Evolutionary conservation across 2,329 filamentous ascomycete genomes (phyloP).

Genomic region (Diplodia sapinea): DNA sequence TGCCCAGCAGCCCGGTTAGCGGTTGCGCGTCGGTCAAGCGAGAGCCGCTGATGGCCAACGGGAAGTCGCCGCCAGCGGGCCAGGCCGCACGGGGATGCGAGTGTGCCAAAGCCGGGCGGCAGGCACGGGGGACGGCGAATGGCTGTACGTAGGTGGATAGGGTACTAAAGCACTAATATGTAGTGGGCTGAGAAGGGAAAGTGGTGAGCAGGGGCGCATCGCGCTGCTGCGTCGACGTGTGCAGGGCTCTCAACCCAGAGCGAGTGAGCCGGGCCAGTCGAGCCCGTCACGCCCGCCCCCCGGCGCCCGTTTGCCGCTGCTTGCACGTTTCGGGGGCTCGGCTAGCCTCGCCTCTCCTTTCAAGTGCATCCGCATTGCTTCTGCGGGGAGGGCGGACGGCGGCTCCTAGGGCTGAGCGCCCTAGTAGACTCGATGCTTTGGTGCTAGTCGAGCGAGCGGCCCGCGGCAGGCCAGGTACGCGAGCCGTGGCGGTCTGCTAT

Average conservation of each 20-base stretch:
- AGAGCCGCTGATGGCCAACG: slow-evolving; percentile 7
- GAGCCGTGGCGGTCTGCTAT: slow-evolving; percentile 16
- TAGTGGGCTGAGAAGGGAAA: slow-evolving; percentile 28
- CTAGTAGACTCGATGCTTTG: slow-evolving; percentile 26
- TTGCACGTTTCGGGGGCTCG: slow-evolving; percentile 2
- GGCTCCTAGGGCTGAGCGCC: slow-evolving; percentile 23
- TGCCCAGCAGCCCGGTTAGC: slow-evolving; percentile 29
- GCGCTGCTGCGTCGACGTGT: slow-evolving; percentile 1
- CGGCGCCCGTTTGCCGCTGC: not conserved
- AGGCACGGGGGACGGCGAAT: slow-evolving; percentile 17
- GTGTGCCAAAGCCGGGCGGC: slow-evolving; percentile 21
- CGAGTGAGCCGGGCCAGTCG: not conserved
- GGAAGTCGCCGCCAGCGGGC: slow-evolving; percentile 16
- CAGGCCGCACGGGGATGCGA: slow-evolving; percentile 25
- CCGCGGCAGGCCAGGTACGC: slow-evolving; percentile 22
- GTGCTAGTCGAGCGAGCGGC: slow-evolving; percentile 19
- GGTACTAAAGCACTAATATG: slow-evolving; percentile 9
- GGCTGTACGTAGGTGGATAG: slow-evolving; percentile 23
- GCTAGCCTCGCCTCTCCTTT: not conserved
- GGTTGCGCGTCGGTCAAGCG: slow-evolving; percentile 18
- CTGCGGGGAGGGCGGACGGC: slow-evolving; percentile 19
- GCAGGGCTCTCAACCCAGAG: not conserved
- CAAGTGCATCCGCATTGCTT: slow-evolving; percentile 1
- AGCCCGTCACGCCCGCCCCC: too few relatives aligned
- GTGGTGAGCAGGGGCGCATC: slow-evolving; percentile 1